Evolutionary conservation across 2,329 filamentous ascomycete species (phyloP).

Genomic region (Exophiala sp.): DNA sequence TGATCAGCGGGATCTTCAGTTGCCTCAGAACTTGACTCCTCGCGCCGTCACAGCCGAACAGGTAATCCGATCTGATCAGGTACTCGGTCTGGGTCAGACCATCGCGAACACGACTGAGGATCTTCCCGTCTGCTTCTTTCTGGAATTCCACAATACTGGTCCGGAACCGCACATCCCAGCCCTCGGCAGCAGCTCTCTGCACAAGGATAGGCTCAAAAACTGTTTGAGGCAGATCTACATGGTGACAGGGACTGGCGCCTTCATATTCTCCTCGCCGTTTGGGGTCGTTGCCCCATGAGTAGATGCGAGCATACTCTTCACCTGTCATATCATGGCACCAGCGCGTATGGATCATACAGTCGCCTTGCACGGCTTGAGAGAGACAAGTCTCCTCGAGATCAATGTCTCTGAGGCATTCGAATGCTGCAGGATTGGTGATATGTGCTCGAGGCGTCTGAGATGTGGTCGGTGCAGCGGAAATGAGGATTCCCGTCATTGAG

Average conservation of each 20-base stretch:
- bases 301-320: constrained; percentile 41
- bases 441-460: constrained; percentile 28
- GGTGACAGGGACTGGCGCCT: constrained; percentile 38
- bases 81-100: constrained; percentile 33
- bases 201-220: constrained; percentile 41
- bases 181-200: constrained; percentile 34
- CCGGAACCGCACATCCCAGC: constrained; percentile 40
- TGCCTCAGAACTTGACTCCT: constrained; percentile 44
- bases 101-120: constrained; percentile 37
- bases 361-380: constrained; percentile 32
- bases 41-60: constrained; percentile 56
- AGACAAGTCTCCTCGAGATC: constrained; percentile 38
- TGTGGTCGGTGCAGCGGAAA: constrained; percentile 24
- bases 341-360: constrained; percentile 38
- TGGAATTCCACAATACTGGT: constrained; percentile 34
- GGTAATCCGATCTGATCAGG: constrained; percentile 41
- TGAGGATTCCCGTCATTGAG: constrained; percentile 28
- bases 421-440: constrained; percentile 28
- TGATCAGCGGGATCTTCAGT: constrained; percentile 44
- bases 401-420: constrained; percentile 42
- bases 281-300: constrained; percentile 42
- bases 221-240: constrained; percentile 43
- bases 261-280: constrained; percentile 37
- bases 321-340: constrained; percentile 44
- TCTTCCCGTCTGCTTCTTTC: constrained; percentile 30